phyloP scores from a whole-genome alignment of 768 basidiomycete genomes.

The Vararia minispora region DNA sequence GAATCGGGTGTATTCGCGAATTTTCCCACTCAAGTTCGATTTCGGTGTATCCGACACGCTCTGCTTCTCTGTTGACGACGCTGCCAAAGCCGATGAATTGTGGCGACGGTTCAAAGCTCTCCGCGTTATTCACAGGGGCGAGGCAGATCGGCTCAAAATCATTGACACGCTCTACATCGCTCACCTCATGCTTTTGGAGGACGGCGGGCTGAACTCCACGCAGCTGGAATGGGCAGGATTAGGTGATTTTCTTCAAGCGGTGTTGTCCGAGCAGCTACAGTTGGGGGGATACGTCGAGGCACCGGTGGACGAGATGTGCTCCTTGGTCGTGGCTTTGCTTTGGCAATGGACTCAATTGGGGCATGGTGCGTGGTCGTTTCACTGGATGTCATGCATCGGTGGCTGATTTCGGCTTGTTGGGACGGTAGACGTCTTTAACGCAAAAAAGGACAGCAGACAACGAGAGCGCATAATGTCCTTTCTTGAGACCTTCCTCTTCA shows the following conservation, averaged over 20 bases:
- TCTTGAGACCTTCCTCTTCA: too few species aligned
- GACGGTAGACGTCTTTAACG: too few species aligned
- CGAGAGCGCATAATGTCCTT: too few species aligned
- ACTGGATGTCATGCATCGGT: too few species aligned
- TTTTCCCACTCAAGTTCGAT: too few species aligned
- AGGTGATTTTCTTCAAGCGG: slow-evolving; percentile 3
- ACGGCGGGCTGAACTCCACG: slow-evolving; percentile 8
- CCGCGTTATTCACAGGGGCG: slow-evolving; percentile 3
- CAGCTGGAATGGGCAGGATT: slow-evolving; percentile 6
- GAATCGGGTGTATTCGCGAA: too few species aligned
- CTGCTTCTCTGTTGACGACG: too few species aligned
- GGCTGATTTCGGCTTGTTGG: too few species aligned
- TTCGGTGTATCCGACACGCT: too few species aligned
- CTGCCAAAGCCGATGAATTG: too few species aligned
- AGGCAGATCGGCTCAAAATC: slow-evolving; percentile 3
- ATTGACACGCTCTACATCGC: slow-evolving; percentile 5
- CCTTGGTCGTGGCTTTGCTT: slow-evolving; percentile 12
- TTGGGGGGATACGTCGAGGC: slow-evolving; percentile 8
- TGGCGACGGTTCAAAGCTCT: slow-evolving; percentile 7
- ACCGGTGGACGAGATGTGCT: slow-evolving; percentile 5
- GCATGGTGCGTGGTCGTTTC: slow-evolving; percentile 12
- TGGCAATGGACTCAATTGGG: slow-evolving; percentile 14
- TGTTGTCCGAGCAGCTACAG: slow-evolving; percentile 6
- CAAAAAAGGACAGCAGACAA: too few species aligned
- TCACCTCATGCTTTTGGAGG: slow-evolving; percentile 12